Evolutionary conservation across 2,329 filamentous ascomycete genomes (phyloP).

Genomic region (Penicillium sp.): DNA sequence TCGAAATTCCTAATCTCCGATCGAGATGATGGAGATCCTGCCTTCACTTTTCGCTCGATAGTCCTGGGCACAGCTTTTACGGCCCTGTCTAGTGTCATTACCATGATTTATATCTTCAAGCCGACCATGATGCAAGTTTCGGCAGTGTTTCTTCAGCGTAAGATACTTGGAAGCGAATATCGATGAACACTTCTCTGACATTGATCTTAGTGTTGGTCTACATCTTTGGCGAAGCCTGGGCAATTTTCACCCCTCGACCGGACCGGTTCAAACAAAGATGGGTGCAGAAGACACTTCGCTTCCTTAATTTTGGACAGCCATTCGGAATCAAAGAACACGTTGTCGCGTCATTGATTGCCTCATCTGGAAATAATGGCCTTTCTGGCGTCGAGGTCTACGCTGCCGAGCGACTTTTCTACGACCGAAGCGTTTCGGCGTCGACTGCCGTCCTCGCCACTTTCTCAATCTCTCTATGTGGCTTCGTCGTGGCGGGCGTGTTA

Average conservation of each 20-base stretch:
- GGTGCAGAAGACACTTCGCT: conserved; percentile 19
- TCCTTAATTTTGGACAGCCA: conserved; percentile 24
- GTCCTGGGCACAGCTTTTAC: conserved; percentile 23
- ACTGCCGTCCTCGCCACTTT: conserved; percentile 21
- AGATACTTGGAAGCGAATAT: not conserved
- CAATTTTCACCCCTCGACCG: not conserved
- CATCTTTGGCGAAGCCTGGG: not conserved
- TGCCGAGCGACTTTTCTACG: conserved; percentile 23
- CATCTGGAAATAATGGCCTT: conserved; percentile 24
- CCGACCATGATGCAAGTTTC: conserved; percentile 21
- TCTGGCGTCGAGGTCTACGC: conserved; percentile 22
- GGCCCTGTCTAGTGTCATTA: conserved; percentile 26
- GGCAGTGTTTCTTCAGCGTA: conserved; percentile 23
- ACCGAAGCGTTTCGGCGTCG: conserved; percentile 22
- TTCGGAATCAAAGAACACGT: conserved; percentile 23
- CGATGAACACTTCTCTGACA: not conserved
- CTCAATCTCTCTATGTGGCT: conserved; percentile 28
- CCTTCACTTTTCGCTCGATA: conserved; percentile 24
- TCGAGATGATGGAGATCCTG: conserved; percentile 9
- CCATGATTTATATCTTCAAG: conserved; percentile 27
- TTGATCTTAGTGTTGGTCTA: not conserved
- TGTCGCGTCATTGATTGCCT: conserved; percentile 22
- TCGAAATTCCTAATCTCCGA: not conserved
- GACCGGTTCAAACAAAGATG: conserved; percentile 2
- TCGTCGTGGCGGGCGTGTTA: conserved; percentile 31